These are phyloP conservation scores for Pythium brachiatum DNA, from an alignment of 352 stramenopile genomes.

Conservation along the genomic window DNA sequence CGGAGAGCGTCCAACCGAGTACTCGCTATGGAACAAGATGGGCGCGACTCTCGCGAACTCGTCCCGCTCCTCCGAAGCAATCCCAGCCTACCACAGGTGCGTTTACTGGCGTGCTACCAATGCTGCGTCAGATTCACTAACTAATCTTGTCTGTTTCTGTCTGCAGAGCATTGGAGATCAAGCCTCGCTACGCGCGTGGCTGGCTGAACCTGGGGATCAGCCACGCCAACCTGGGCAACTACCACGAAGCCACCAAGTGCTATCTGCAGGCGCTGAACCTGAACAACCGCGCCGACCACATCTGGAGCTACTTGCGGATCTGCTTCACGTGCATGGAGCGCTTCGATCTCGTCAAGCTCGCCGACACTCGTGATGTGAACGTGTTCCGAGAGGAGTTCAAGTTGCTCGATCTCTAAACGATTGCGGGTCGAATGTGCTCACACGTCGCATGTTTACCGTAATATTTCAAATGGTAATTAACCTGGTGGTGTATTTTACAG, in stretches of 20 bases:
- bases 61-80: slow-evolving; percentile 90
- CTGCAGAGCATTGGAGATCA: slow-evolving; percentile 89
- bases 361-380: slow-evolving; percentile 79
- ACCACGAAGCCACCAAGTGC: slow-evolving; percentile 94
- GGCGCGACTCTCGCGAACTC: slow-evolving; percentile 97
- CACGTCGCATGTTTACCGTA: slow-evolving; percentile 4
- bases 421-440: not conserved
- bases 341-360: slow-evolving; percentile 95
- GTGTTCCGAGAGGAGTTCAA: slow-evolving; percentile 86
- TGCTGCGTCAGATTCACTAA: slow-evolving; percentile 11
- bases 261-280: slow-evolving; percentile 96
- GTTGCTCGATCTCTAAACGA: slow-evolving; percentile 64
- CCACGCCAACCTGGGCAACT: slow-evolving; percentile 95
- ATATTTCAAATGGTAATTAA: slow-evolving; percentile 1
- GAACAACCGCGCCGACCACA: slow-evolving; percentile 94
- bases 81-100: slow-evolving; percentile 90
- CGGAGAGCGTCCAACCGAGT: slow-evolving; percentile 85
- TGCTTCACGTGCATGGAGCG: slow-evolving; percentile 96
- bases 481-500: not conserved
- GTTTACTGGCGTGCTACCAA: slow-evolving; percentile 13
- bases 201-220: slow-evolving; percentile 99
- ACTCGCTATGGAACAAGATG: slow-evolving; percentile 98
- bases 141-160: slow-evolving; percentile 10
- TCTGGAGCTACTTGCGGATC: slow-evolving; percentile 99
- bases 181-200: slow-evolving; percentile 95